Conservation (phyloP, 2,329 filamentous ascomycete species). For the Sclerotinia glacialis region DNA sequence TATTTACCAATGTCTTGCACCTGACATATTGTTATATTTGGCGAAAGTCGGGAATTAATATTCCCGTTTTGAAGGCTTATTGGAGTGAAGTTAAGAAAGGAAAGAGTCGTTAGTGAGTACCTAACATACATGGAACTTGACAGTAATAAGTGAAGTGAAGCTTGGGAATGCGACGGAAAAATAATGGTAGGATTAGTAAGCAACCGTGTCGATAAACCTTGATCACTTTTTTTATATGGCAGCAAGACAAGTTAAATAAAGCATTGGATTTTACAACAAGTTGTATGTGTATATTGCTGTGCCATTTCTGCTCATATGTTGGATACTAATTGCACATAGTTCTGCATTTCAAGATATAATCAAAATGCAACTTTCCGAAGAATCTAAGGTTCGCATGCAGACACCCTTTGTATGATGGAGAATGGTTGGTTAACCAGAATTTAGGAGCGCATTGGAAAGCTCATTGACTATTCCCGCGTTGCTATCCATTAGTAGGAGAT, state of each 20-base stretch:
- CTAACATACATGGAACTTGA: conserved; percentile 14
- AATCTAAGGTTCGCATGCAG: conserved; percentile 73
- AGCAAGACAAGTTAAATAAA: conserved; percentile 12
- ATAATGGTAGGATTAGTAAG: conserved; percentile 18
- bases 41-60: not conserved
- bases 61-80: not conserved
- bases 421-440: conserved; percentile 27
- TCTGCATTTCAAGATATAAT: conserved; percentile 17
- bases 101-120: not conserved
- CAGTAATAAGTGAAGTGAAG: too few relatives aligned
- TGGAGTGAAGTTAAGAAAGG: not conserved
- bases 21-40: conserved; percentile 40
- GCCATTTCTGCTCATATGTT: not conserved
- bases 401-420: not conserved
- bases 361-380: conserved; percentile 71
- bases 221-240: conserved; percentile 25
- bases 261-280: conserved; percentile 9
- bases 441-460: conserved; percentile 94
- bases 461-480: conserved; percentile 91
- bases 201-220: conserved; percentile 18
- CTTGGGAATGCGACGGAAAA: conserved; percentile 24
- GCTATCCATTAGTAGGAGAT: conserved; percentile 83
- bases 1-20: conserved; percentile 66
- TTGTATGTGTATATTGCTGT: conserved; percentile 2
- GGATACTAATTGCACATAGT: not conserved